Percentiles rank a stretch among this genome's conserved stretches.
Evolutionary conservation across 805 yeast species (phyloP).

Genomic region (Candida endomychidarum): DNA sequence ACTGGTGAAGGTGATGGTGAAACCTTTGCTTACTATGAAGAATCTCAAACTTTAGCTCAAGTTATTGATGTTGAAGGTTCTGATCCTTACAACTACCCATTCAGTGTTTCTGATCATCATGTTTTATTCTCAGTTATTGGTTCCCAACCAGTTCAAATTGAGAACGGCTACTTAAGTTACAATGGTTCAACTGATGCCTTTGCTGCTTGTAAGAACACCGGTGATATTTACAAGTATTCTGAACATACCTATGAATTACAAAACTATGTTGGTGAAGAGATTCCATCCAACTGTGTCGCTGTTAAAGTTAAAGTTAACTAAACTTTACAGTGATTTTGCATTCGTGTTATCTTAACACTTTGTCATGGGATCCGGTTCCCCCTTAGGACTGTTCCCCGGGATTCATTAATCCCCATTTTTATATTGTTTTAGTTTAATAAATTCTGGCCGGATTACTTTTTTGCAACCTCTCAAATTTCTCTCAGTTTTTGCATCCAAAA

Average conservation of each 20-base stretch:
- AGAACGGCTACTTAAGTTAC: constrained; percentile 18
- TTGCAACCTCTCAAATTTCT: no score
- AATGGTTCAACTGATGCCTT: constrained; percentile 21
- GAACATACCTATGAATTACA: constrained; percentile 5
- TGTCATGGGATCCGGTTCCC: neutral
- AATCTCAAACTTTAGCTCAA: neutral
- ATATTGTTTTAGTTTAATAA: neutral
- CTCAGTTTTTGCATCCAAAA: no score
- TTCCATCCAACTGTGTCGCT: constrained; percentile 2
- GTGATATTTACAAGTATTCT: constrained; percentile 31
- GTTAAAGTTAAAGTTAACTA: constrained; percentile 1
- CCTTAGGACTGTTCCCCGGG: no score
- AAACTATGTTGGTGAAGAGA: neutral
- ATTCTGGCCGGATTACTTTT: no score
- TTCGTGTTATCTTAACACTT: neutral
- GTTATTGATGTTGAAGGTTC: no score
- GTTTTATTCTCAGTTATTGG: constrained; percentile 9
- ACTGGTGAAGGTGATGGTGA: constrained; percentile 18
- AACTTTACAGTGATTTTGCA: neutral
- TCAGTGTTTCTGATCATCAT: constrained; percentile 6
- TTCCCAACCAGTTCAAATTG: constrained; percentile 9
- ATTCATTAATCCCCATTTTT: no score
- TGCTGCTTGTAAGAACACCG: constrained; percentile 27
- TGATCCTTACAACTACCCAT: constrained; percentile 4
- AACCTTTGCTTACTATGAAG: neutral